Evolutionary conservation across 495 filamentous ascomycete genomes (phyloP), one percentile per base, ranked within the genome.

Genomic region (Annulohypoxylon moriforme): DNA sequence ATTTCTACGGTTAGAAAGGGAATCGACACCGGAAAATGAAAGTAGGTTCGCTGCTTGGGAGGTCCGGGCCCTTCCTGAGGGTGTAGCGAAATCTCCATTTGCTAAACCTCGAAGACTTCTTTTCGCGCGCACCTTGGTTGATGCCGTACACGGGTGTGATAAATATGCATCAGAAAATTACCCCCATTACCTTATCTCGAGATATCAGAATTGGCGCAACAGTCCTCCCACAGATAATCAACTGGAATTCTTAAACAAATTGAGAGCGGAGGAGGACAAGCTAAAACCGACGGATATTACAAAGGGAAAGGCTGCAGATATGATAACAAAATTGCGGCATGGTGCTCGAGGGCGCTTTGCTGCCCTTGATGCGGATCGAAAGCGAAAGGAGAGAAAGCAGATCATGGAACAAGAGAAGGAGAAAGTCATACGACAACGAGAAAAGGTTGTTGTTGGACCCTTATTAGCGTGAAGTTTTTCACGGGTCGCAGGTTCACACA

Each of bases 281-380:
- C 75, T 96, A 16, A 82, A 68, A n/a, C 40, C 79, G 0, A 76
- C 75, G 1, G 84, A 87, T 31, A 64, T 97, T 44, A 96, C 88
- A 4, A 93, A 93, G 60, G 96, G 96, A 1, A 87, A 88, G 73
- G 96, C 96, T 33, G 86, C 85, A 18, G 96, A 99, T 81, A 93
- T 97, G 88, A 97, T 98, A 67, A 96, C 92, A 1, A 97, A 97
- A 76, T 72, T 97, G 64, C 93, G 90, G 71, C 90, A 93, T 76
- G 96, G 96, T 0, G 92, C 92, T 9, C 88, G 88, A 72, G 91
- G 91, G 10, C 85, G 87, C 38, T 95, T 91, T 72, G 80, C 86
- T 6, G 77, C 77, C 52, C 71, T 88, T 14, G 81, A 85, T 75
- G 84, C 82, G 0, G 80, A 80, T 16, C 85, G 81, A 77, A 85